Base-by-base conservation (phyloP, 2,329 filamentous ascomycete species). In the Paraphaeosphaeria sporulosa region DNA sequence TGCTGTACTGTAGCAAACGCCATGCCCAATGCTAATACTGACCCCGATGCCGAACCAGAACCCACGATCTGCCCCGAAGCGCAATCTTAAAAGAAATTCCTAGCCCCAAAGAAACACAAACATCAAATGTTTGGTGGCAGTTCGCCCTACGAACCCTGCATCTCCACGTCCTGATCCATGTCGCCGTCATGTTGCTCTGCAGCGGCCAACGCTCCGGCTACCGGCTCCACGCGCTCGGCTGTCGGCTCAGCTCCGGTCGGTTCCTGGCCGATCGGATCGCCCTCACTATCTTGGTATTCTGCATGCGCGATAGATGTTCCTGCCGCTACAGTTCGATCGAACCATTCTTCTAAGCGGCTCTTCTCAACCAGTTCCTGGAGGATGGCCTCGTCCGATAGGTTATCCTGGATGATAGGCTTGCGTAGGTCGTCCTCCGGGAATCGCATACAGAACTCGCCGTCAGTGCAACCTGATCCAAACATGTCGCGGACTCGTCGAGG, bases 341-440 rank as follows among this genome's bases (percentile, higher is more conserved):
- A 84, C 91, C 94, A 96, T 58, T 89, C 84, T 7, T 88, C 86
- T 12, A 97, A 83, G 40, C 88, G 84, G 60, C 87, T 84, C 74
- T 89, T 89, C 58, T 90, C 86, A 21, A 95, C 82, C 72, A 87
- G 87, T 53, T 84, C 83, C 54, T 83, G 80, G 42, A 97, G 82
- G 12, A 85, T 73, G 61, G 85, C 83, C 71, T 94, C 90, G 78
- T 97, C 93, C 59, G 84, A 83, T 59, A 86, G 82, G 80, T 95
- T 90, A 59, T 92, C 91, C 27, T 88, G 86, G 30, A 89, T 79
- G 60, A 96, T 85, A 59, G 88, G 89, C 59, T 87, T 83, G 60
- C 88, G 85, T 68, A 91, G 85, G 46, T 87, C 85, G 44, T 88
- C 85, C 59, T 75, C 69, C 0, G 73, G 66, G 59, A 82, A 83